phyloP scores from a whole-genome alignment of 2,329 filamentous ascomycete species.

The Diaporthe destruens region DNA sequence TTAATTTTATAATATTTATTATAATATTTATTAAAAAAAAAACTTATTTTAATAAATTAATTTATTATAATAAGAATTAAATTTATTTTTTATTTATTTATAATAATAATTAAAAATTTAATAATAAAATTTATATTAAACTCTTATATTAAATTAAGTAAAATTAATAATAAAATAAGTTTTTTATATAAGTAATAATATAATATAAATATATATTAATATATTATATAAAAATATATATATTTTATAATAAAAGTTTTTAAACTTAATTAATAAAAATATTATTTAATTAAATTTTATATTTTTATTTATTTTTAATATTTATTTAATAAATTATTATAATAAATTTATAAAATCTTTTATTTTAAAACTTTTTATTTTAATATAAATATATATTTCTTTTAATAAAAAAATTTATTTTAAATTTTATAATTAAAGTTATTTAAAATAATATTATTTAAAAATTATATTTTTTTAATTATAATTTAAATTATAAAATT shows the following conservation, averaged over 20 bases:
- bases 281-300: not conserved
- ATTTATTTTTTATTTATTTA: too few relatives aligned
- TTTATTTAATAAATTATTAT: not conserved
- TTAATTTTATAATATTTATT: too few relatives aligned
- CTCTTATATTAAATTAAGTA: not conserved
- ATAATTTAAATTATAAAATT: too few relatives aligned
- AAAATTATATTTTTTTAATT: too few relatives aligned
- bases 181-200: not conserved
- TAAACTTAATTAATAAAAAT: not conserved
- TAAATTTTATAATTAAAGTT: too few relatives aligned
- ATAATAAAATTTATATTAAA: not conserved
- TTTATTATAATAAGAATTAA: not conserved
- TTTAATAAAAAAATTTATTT: too few relatives aligned
- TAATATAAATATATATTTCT: not conserved
- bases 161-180: not conserved
- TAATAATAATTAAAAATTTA: not conserved
- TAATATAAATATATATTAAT: not conserved
- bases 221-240: not conserved
- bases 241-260: not conserved
- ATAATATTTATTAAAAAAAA: too few relatives aligned
- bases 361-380: not conserved
- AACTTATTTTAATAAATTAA: too few relatives aligned
- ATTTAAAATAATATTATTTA: too few relatives aligned
- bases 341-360: not conserved
- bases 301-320: not conserved